phyloP scores from a whole-genome alignment of 257 asterid species.

The Solanum ossicruentum region DNA sequence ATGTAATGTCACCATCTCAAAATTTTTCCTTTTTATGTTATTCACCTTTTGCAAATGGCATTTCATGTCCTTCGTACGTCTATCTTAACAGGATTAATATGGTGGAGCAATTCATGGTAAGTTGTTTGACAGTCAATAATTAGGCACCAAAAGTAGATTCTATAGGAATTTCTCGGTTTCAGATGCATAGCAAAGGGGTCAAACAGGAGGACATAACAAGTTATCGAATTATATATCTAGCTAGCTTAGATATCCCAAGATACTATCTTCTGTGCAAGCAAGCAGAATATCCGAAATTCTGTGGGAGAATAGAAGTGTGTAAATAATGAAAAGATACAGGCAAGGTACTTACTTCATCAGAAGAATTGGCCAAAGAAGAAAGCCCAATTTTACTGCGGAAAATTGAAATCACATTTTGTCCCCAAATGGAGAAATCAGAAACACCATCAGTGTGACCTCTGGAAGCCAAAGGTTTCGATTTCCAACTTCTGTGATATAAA shows the following conservation, averaged over 20 bases:
- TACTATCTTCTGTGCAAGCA: background rate
- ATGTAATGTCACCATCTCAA: background rate
- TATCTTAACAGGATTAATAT: background rate
- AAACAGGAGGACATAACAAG: background rate
- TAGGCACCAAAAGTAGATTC: background rate
- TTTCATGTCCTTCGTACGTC: background rate
- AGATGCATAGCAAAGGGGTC: background rate
- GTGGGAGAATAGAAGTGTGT: background rate
- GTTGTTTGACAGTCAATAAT: background rate
- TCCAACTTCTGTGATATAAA: slow-evolving; percentile 49
- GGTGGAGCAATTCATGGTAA: background rate
- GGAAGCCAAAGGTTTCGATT: slow-evolving; percentile 47
- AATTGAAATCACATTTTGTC: slow-evolving; percentile 77
- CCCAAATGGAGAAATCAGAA: slow-evolving; percentile 86
- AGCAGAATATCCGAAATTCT: background rate
- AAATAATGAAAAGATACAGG: background rate
- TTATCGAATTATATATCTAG: background rate
- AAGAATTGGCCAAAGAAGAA: slow-evolving; percentile 49
- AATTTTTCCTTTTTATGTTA: background rate
- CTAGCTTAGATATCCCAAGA: background rate
- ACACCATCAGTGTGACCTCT: slow-evolving; percentile 77
- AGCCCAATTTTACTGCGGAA: slow-evolving; percentile 70
- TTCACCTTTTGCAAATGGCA: background rate
- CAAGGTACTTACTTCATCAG: slow-evolving; percentile 46
- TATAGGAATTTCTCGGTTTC: background rate